These are phyloP conservation scores for Cornus suecica DNA, from an alignment of 148 eudicot genomes.

Conservation along the genomic window DNA sequence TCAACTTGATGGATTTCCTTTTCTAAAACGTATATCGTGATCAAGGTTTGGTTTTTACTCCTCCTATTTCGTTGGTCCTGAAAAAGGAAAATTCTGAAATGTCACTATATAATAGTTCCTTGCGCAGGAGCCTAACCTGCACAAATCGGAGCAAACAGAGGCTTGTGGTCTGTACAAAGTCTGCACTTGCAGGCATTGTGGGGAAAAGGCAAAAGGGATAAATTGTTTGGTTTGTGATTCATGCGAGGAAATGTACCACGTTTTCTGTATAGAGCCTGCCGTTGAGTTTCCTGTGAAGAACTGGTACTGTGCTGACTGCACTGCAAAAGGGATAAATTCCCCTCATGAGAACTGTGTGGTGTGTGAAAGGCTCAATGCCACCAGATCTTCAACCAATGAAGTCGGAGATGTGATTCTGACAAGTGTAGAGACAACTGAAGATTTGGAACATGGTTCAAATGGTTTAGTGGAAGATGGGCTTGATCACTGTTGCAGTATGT, in stretches of 20 bases:
- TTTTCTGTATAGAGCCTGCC: constrained; percentile 75
- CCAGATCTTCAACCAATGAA: constrained; percentile 21
- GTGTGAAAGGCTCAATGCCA: constrained; percentile 58
- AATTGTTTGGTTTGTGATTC: constrained; percentile 83
- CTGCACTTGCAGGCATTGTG: constrained; percentile 57
- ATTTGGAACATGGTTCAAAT: constrained; percentile 42
- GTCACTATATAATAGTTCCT: constrained; percentile 30
- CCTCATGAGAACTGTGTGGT: constrained; percentile 74
- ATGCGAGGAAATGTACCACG: constrained; percentile 80
- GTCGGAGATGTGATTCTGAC: constrained; percentile 17
- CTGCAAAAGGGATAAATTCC: constrained; percentile 44
- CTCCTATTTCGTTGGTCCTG: constrained; percentile 1
- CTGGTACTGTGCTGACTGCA: constrained; percentile 85
- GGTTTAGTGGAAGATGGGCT: constrained; percentile 34
- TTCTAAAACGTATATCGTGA: background rate
- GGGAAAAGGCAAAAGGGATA: constrained; percentile 60
- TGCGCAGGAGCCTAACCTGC: constrained; percentile 31
- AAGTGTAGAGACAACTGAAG: constrained; percentile 28
- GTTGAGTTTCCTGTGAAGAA: constrained; percentile 61
- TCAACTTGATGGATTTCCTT: background rate
- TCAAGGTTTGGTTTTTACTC: background rate
- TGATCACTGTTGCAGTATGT: constrained; percentile 47
- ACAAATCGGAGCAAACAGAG: constrained; percentile 46
- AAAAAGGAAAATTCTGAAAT: background rate
- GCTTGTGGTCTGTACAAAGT: constrained; percentile 28